A percentile compares a stretch with the other conserved stretches of the same genome.
These are phyloP conservation scores for Macroventuria anomochaeta DNA, from an alignment of 2,329 filamentous ascomycete genomes.

Conservation along the genomic window DNA sequence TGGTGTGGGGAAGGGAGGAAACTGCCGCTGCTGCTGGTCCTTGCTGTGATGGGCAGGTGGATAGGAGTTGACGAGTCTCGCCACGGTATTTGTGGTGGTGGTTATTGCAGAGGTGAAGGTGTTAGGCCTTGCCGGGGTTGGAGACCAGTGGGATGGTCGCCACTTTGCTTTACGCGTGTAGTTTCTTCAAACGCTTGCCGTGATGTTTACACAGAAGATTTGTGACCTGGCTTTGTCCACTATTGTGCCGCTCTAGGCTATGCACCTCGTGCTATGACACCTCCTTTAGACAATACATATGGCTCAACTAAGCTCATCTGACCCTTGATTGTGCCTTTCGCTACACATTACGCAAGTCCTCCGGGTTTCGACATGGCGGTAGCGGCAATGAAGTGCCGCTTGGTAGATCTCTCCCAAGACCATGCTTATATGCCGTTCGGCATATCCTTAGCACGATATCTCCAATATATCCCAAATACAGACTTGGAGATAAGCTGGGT, in stretches of 20 bases:
- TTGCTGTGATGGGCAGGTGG: background rate
- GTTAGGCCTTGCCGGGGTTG: background rate
- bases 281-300: background rate
- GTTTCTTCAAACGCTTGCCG: background rate
- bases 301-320: background rate
- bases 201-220: too few species aligned
- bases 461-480: background rate
- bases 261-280: background rate
- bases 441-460: background rate
- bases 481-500: background rate
- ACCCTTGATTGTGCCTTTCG: background rate
- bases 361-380: background rate
- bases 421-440: background rate
- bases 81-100: background rate
- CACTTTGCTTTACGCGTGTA: background rate
- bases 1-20: slow-evolving; percentile 4
- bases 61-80: background rate
- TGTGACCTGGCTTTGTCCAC: background rate
- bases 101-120: background rate
- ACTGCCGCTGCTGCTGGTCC: slow-evolving; percentile 1
- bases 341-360: background rate
- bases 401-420: background rate
- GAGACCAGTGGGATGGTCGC: background rate
- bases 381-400: background rate
- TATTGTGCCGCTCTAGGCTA: background rate